These are phyloP conservation scores for Arctostaphylos glauca DNA, from an alignment of 148 eudicot species.

Conservation along the genomic window DNA sequence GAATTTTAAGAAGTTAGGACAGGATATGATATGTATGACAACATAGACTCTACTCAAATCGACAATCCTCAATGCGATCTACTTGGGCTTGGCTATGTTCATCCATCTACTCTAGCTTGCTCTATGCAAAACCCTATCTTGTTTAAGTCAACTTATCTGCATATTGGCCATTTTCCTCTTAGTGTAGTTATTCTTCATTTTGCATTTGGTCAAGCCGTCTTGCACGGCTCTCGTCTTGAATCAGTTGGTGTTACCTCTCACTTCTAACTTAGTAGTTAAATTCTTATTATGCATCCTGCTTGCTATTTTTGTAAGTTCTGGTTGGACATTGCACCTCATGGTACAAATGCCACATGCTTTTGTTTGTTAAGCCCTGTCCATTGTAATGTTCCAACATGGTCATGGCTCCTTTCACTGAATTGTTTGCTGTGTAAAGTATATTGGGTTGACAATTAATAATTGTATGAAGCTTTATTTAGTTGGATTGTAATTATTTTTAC, in stretches of 20 bases:
- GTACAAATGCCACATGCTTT: background rate
- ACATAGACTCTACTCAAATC: background rate
- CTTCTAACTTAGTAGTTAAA: too few relatives aligned
- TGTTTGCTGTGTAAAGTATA: background rate
- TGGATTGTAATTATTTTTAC: background rate
- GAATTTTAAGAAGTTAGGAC: background rate
- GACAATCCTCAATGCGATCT: background rate
- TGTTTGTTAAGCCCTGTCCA: background rate
- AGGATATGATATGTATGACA: background rate
- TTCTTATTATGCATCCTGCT: background rate
- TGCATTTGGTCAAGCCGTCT: background rate
- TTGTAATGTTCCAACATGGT: background rate
- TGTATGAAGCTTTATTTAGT: background rate
- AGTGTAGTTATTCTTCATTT: background rate
- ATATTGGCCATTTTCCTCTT: background rate
- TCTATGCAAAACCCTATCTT: background rate
- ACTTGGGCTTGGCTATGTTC: background rate
- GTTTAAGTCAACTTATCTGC: background rate
- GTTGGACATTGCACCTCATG: background rate
- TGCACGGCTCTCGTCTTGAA: background rate
- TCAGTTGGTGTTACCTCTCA: background rate
- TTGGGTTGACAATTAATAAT: background rate
- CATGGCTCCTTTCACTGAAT: background rate
- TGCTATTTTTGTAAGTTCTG: background rate
- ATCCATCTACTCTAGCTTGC: slow-evolving; percentile 2